Percentiles rank a stretch among this genome's conserved stretches.
phyloP scores from a whole-genome alignment of 495 filamentous ascomycete genomes.

The Schizothecium vesticola region DNA sequence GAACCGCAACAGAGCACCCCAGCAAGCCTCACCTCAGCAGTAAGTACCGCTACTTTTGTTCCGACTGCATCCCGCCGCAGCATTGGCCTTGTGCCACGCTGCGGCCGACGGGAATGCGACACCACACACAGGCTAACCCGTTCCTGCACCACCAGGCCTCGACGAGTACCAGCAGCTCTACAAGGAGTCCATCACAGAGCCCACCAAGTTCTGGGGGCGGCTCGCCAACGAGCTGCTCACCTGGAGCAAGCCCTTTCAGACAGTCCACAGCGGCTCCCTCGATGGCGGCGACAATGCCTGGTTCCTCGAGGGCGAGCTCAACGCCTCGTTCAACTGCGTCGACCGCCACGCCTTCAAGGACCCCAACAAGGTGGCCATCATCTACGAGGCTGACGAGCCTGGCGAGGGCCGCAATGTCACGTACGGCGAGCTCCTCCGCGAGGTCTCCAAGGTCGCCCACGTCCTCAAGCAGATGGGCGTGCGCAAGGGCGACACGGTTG shows the following conservation, averaged over 20 bases:
- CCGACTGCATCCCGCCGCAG: not conserved
- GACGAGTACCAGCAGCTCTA: slow-evolving; percentile 91
- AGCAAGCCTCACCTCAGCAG: slow-evolving; percentile 52
- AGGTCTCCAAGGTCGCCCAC: slow-evolving; percentile 82
- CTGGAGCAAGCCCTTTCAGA: slow-evolving; percentile 90
- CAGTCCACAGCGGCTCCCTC: slow-evolving; percentile 74
- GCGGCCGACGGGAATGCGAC: not conserved
- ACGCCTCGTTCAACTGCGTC: slow-evolving; percentile 95
- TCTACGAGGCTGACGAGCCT: slow-evolving; percentile 96
- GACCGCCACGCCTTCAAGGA: slow-evolving; percentile 92
- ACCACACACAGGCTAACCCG: slow-evolving; percentile 14
- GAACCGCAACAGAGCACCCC: slow-evolving; percentile 45
- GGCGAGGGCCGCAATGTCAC: slow-evolving; percentile 82
- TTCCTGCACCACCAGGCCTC: slow-evolving; percentile 38
- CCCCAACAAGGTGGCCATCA: slow-evolving; percentile 88
- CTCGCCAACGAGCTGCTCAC: slow-evolving; percentile 83
- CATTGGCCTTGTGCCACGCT: not conserved
- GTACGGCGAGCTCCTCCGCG: slow-evolving; percentile 87
- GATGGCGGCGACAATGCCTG: slow-evolving; percentile 80
- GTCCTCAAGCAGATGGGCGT: slow-evolving; percentile 92
- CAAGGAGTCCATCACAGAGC: slow-evolving; percentile 91
- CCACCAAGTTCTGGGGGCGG: slow-evolving; percentile 84
- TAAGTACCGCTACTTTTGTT: slow-evolving; percentile 30
- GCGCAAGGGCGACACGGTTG: slow-evolving; percentile 95
- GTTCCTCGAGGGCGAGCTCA: slow-evolving; percentile 91